Conservation (phyloP, 306 rosid species). For the Ammopiptanthus mongolicus region DNA sequence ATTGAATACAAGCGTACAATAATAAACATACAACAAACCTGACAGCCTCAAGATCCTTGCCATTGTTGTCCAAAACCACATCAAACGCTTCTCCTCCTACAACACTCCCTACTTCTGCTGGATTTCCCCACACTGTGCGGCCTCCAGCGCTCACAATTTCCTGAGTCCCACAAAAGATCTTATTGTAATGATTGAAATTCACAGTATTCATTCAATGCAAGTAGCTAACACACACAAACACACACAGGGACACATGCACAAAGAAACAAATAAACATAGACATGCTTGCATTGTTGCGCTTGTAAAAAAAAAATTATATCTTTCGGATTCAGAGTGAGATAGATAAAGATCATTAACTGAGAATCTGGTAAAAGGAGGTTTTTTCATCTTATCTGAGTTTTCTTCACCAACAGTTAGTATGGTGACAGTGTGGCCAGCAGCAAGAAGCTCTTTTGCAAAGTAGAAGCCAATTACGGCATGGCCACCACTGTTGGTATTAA, state of each 20-base stretch:
- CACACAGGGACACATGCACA: background rate
- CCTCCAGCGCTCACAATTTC: slow-evolving; percentile 93
- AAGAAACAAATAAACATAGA: background rate
- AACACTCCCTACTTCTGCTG: slow-evolving; percentile 57
- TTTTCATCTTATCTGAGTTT: slow-evolving; percentile 81
- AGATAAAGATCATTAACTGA: slow-evolving; percentile 38
- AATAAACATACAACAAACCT: slow-evolving; percentile 40
- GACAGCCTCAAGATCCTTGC: slow-evolving; percentile 82
- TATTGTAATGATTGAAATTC: background rate
- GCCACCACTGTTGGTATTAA: slow-evolving; percentile 81
- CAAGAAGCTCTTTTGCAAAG: slow-evolving; percentile 83
- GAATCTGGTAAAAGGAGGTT: slow-evolving; percentile 87
- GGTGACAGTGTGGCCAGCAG: slow-evolving; percentile 68
- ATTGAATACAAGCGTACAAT: background rate
- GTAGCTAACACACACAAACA: background rate
- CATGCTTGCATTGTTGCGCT: background rate
- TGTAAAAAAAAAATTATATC: background rate
- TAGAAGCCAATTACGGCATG: slow-evolving; percentile 90
- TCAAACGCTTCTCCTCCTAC: slow-evolving; percentile 72
- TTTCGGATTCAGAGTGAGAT: background rate
- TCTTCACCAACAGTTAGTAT: slow-evolving; percentile 84
- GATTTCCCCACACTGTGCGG: slow-evolving; percentile 77
- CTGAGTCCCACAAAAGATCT: slow-evolving; percentile 25
- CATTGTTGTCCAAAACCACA: slow-evolving; percentile 93
- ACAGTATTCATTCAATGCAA: slow-evolving; percentile 3